Conservation (phyloP, 768 basidiomycete genomes). For the Cystofilobasidium macerans region DNA sequence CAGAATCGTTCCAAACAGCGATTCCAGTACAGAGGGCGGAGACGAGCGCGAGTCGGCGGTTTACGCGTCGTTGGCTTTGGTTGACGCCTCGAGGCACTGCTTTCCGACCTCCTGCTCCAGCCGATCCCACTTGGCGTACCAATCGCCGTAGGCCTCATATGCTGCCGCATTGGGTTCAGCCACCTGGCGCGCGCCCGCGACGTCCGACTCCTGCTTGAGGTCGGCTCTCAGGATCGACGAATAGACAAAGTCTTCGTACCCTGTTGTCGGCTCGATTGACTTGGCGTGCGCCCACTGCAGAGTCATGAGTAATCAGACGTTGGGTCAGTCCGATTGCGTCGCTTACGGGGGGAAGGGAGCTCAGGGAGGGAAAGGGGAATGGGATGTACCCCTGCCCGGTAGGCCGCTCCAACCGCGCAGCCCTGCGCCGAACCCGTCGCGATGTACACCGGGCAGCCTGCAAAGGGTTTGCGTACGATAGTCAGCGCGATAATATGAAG, state of each 20-base stretch:
- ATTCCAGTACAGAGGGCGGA: too few relatives aligned
- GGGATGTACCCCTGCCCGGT: constrained; percentile 7
- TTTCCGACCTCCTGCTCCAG: constrained; percentile 14
- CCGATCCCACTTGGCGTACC: constrained; percentile 14
- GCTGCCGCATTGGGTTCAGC: neutral
- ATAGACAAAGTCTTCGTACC: constrained; percentile 10
- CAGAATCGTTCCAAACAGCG: too few relatives aligned
- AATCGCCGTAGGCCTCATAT: constrained; percentile 13
- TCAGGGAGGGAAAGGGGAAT: neutral
- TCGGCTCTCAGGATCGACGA: neutral
- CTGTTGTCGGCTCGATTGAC: neutral
- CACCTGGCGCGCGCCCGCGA: constrained; percentile 14
- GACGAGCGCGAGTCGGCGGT: too few relatives aligned
- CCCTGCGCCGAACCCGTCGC: constrained; percentile 19
- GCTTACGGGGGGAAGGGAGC: too few relatives aligned
- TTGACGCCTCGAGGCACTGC: neutral
- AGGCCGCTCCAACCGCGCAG: constrained; percentile 19
- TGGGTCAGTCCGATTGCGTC: too few relatives aligned
- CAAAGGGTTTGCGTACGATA: neutral
- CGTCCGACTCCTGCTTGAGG: neutral
- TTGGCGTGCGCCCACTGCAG: constrained; percentile 5
- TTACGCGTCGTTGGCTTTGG: too few relatives aligned
- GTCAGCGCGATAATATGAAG: neutral
- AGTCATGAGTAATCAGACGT: neutral
- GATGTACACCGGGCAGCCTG: constrained; percentile 16